These are phyloP conservation scores for Neurospora sp. DNA, from an alignment of 495 filamentous ascomycete genomes.

Conservation along the genomic window DNA sequence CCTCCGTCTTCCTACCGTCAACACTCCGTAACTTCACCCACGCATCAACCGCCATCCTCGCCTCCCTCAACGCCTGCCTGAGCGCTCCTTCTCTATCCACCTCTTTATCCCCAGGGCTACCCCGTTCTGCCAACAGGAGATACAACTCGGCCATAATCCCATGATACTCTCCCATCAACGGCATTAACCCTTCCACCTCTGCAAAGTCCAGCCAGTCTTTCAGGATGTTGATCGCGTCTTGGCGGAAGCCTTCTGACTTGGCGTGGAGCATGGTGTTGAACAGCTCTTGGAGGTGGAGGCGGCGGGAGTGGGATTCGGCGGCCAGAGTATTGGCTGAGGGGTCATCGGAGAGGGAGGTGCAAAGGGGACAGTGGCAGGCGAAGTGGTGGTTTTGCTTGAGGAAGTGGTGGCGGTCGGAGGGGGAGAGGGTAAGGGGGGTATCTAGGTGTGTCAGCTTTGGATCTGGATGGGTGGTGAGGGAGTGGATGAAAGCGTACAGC, in stretches of 20 bases:
- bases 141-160: conserved; percentile 28
- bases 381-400: conserved; percentile 29
- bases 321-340: background rate
- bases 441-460: conserved; percentile 9
- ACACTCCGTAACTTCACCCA: conserved; percentile 28
- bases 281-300: conserved; percentile 21
- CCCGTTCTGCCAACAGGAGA: conserved; percentile 20
- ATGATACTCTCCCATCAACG: conserved; percentile 26
- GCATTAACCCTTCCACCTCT: conserved; percentile 21
- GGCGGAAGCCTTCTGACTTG: conserved; percentile 20
- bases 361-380: conserved; percentile 31
- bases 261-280: conserved; percentile 22
- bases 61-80: conserved; percentile 23
- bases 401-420: conserved; percentile 14
- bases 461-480: background rate
- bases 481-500: conserved; percentile 17
- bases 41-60: conserved; percentile 25
- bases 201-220: conserved; percentile 23
- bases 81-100: conserved; percentile 9
- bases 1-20: conserved; percentile 21
- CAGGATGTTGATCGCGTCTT: conserved; percentile 24
- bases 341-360: conserved; percentile 20
- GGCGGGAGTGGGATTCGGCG: conserved; percentile 25
- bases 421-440: conserved; percentile 19
- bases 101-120: conserved; percentile 3